Percentiles rank a stretch among this genome's conserved stretches.
phyloP scores from a whole-genome alignment of 371 early-diverging fungal species.

The Rhizopus sp. region DNA sequence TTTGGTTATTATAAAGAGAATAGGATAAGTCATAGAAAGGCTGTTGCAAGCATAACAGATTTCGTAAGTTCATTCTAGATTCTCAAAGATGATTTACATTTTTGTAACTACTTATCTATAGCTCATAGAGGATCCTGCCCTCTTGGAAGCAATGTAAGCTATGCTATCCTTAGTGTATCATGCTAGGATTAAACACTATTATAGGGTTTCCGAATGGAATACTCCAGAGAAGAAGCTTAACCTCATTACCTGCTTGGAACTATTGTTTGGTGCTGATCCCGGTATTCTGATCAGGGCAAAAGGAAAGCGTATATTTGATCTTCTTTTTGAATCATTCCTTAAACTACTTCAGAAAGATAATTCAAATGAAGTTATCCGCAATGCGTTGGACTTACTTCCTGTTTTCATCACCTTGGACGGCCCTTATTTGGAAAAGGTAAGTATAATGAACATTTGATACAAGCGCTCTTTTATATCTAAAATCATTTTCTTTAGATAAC shows the following conservation, averaged over 20 bases:
- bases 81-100: not conserved
- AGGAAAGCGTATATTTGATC: conserved; percentile 22
- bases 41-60: conserved; percentile 18
- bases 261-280: conserved; percentile 49
- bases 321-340: conserved; percentile 24
- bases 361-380: conserved; percentile 23
- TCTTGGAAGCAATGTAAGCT: conserved; percentile 45
- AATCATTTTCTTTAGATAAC: conserved; percentile 28
- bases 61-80: conserved; percentile 19
- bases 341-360: conserved; percentile 17
- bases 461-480: too few relatives aligned
- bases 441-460: not conserved
- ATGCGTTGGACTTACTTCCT: conserved; percentile 39
- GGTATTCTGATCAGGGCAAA: conserved; percentile 44
- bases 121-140: conserved; percentile 32
- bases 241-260: conserved; percentile 37
- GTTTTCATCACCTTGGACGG: conserved; percentile 32
- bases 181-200: not conserved
- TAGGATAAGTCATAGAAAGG: conserved; percentile 14
- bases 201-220: conserved; percentile 35
- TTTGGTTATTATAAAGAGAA: conserved; percentile 32
- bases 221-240: conserved; percentile 25
- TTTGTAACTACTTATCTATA: conserved; percentile 11
- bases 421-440: conserved; percentile 18
- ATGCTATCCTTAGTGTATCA: not conserved